Conservation (phyloP, 2,329 filamentous ascomycete species). For the Penicillium sp. region DNA sequence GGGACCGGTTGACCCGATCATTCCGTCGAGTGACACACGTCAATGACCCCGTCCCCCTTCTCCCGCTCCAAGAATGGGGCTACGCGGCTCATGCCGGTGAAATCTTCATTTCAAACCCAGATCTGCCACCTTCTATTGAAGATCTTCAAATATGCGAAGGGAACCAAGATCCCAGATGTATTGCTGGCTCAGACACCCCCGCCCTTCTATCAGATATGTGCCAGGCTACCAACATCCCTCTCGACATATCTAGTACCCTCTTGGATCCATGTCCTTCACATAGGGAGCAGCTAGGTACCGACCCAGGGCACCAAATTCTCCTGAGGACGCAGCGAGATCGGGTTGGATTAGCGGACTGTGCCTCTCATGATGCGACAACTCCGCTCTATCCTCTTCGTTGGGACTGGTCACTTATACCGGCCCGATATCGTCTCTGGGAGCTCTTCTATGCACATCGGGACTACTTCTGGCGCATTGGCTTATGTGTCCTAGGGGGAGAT, state of each 20-base stretch:
- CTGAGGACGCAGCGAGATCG: constrained; percentile 26
- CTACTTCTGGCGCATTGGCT: constrained; percentile 91
- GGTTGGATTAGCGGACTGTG: constrained; percentile 10
- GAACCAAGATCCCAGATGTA: constrained; percentile 69
- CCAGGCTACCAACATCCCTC: constrained; percentile 8
- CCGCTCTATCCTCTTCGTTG: constrained; percentile 10
- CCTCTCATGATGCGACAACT: constrained; percentile 26
- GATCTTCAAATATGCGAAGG: constrained; percentile 74
- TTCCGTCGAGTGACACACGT: constrained; percentile 74
- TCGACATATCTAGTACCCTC: background rate
- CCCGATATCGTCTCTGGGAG: constrained; percentile 79
- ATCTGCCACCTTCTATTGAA: constrained; percentile 64
- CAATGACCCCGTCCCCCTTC: constrained; percentile 82
- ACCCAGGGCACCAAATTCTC: constrained; percentile 9
- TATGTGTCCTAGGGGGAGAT: constrained; percentile 77
- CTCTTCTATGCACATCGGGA: constrained; percentile 91
- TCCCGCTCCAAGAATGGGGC: constrained; percentile 85
- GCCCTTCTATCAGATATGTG: constrained; percentile 6
- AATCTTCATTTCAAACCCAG: constrained; percentile 74
- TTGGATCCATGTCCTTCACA: constrained; percentile 2
- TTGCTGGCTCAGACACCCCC: constrained; percentile 55
- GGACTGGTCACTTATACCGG: constrained; percentile 33
- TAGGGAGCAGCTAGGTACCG: background rate
- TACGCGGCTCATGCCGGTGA: constrained; percentile 84
- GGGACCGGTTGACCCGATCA: constrained; percentile 11